Evolutionary conservation across 495 filamentous ascomycete species (phyloP), one percentile per base, ranked within the genome.

Genomic region (Daldinia caldariorum): DNA sequence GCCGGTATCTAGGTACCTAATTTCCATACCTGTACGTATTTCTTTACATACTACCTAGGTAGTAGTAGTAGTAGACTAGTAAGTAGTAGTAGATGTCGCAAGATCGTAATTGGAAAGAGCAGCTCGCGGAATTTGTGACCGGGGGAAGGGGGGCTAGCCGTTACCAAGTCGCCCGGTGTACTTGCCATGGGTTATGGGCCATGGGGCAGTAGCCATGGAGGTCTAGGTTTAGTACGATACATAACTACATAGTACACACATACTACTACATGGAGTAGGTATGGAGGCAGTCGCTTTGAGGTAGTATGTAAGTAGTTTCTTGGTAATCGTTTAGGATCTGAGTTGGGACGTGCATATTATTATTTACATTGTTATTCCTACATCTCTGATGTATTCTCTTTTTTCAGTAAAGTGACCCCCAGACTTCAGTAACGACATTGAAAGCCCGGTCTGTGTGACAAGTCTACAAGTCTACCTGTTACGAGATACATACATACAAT

Each of bases 401-500:
- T 35, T 35, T 56, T 56, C 32, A 32, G 53, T 31, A 32, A 56
- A 31, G n/a, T 37, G 32, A 56, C 53, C 53, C 53, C 53, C 53
- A 32, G 53, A 56, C 26, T 56, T 56, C n/a, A 37, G 51, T 56
- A 56, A 56, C 53, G 22, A 47, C 16, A 47, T 47, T 47, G 26
- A 56, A 38, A 37, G 29, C 53, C 53, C 35, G 32, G 26, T 26
- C 9, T 37, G 32, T 56, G 53, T 56, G 14, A 56, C 53, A 37
- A 56, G 13, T 56, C 53, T 20, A 56, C n/a, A n/a, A n/a, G n/a
- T n/a, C n/a, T n/a, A n/a, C n/a, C n/a, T n/a, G 53, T 56, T 56
- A 56, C 53, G 32, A 37, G 53, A 67, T 61, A 61, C 47, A 61
- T 50, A 54, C 57, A 69, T 64, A 71, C 69, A 64, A 63, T 63